phyloP scores from a whole-genome alignment of 2,329 filamentous ascomycete genomes.

The Stagonosporopsis rhizophila region DNA sequence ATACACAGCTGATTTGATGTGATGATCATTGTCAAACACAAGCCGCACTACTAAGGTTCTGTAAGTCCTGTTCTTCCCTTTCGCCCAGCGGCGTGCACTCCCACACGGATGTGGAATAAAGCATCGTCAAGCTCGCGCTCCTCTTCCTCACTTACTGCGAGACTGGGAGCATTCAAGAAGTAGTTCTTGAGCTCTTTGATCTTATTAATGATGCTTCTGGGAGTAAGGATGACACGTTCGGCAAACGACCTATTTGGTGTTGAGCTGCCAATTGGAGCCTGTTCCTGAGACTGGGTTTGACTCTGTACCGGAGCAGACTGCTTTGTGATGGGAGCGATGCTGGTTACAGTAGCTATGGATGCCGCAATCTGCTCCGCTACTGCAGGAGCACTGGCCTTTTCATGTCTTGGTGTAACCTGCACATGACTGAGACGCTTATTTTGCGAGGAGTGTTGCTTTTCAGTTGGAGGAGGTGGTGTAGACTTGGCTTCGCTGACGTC shows the following conservation, averaged over 20 bases:
- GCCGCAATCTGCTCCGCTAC: conserved; percentile 12
- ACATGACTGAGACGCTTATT: conserved; percentile 38
- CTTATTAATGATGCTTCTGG: conserved; percentile 59
- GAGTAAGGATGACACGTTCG: conserved; percentile 48
- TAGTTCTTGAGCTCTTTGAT: conserved; percentile 58
- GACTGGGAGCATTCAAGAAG: conserved; percentile 59
- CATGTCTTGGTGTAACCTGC: conserved; percentile 31
- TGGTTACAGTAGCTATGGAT: conserved; percentile 6
- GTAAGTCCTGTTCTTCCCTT: conserved; percentile 44
- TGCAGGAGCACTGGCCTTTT: conserved; percentile 6
- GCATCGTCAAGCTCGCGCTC: conserved; percentile 77
- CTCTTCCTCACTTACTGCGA: conserved; percentile 68
- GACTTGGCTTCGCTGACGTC: conserved; percentile 42
- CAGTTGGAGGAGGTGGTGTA: conserved; percentile 12
- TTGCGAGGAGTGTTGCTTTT: conserved; percentile 19
- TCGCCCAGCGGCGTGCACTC: conserved; percentile 73
- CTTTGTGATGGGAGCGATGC: conserved; percentile 6
- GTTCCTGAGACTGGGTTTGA: conserved; percentile 6
- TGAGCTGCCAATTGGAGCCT: conserved; percentile 9
- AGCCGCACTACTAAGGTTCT: background rate
- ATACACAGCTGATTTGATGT: too few relatives aligned
- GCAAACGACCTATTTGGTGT: conserved; percentile 43
- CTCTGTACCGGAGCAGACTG: conserved; percentile 16
- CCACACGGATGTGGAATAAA: conserved; percentile 78
- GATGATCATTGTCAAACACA: background rate